Evolutionary conservation across 495 filamentous ascomycete species (phyloP), one percentile per base, ranked within the genome.

Genomic region (Clohesyomyces aquaticus): DNA sequence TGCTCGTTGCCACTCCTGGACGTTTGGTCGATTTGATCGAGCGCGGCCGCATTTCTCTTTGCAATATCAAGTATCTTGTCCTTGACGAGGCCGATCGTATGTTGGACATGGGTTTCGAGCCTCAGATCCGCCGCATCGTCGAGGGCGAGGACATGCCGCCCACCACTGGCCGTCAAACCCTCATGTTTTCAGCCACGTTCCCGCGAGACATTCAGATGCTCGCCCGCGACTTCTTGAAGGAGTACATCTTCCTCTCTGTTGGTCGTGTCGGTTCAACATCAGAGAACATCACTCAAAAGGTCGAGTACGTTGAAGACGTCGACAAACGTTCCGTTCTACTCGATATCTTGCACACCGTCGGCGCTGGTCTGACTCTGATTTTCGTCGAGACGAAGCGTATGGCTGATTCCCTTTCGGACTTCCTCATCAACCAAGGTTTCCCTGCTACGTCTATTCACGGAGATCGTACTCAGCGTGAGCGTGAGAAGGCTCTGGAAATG

Each of bases 21-120:
- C 90, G 94, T 83, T 83, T 98, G 51, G 93, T 98, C 69, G 94
- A 98, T 77, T 81, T 98, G 74, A 96, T 98, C 67, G 95, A 98
- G 82, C 91, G 95, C 80, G 94, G 95, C 67, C 93, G 94, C 74
- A 97, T 98, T 76, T 96, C 93, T 12, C 86, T 97, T 38, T 81
- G 85, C 66, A 96, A 94, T 80, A 97, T 98, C 85, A 97, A 96
- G 79, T 98, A 97, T 73, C 82, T 98, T n/a, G 90, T 98, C 67
- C 89, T 98, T 38, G 94, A 98, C 70, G 94, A 98, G 83, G 94
- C 94, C 76, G 94, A 98, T 81, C 95, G 95, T 77, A 98, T 98
- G 94, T 80, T 98, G 83, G 94, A 98, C 81, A 98, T 98, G 94
- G 94, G 94, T 89, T 98, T 98, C 83, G 94, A 98, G 82, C 94